Conservation (phyloP, 176 grass and related monocot species). For the Bromus sterilis region DNA sequence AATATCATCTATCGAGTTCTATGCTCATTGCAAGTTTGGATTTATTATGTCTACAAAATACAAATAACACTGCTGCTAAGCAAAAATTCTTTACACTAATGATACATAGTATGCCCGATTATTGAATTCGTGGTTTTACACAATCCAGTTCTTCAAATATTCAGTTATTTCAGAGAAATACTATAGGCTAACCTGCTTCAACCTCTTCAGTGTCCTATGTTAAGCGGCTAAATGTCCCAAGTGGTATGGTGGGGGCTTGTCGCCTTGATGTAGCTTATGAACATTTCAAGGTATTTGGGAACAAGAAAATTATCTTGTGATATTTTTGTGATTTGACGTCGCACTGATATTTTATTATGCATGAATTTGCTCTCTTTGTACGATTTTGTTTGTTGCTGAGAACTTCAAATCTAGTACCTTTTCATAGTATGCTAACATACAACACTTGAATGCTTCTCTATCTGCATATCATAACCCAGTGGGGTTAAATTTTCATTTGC, state of each 20-base stretch:
- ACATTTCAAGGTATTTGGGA: conserved; percentile 79
- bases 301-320: background rate
- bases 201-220: conserved; percentile 73
- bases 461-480: background rate
- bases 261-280: conserved; percentile 91
- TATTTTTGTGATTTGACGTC: background rate
- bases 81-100: background rate
- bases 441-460: background rate
- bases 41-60: background rate
- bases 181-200: conserved; percentile 23
- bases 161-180: background rate
- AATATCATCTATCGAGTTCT: background rate
- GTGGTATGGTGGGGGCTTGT: conserved; percentile 95
- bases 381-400: background rate
- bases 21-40: background rate
- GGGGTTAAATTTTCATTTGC: background rate
- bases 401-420: background rate
- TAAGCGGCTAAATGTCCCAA: conserved; percentile 78
- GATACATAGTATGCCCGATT: background rate
- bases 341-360: background rate
- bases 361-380: background rate
- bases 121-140: background rate
- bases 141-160: background rate
- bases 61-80: background rate
- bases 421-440: conserved; percentile 1